Base-by-base conservation (phyloP, 2,329 filamentous ascomycete genomes). In the Fusarium sp. region DNA sequence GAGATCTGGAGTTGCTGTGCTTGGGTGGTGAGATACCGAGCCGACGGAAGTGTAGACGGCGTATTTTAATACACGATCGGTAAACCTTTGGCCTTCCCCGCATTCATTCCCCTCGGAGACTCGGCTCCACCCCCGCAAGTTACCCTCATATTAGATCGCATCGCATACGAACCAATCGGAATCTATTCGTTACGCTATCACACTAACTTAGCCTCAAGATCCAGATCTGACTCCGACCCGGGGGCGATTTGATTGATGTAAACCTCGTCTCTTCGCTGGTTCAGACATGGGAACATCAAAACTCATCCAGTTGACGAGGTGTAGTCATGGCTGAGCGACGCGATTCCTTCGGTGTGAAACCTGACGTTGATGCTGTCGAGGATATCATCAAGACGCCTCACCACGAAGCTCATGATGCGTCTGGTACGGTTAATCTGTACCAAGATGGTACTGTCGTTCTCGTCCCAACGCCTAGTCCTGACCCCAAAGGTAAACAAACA, bases 71-170 rank as follows among this genome's bases (percentile, higher is more conserved):
- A 30, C 22, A 13, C 11, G 7, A 11, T 22, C 54, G 51, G 36
- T 18, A 57, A 48, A 39, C 20, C 7, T 38, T 22, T 24, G 2
- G 7, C 4, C 51, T 59, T 67, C 64, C 61, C 64, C 64, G 64
- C 64, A 30, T 61, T 35, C 33, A 18, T 24, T 18, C 15, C 10
- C 50, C n/a, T 66, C 62, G 62, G 64, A 60, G 14, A 35, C 7
- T 67, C 64, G 61, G 64, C 64, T 67, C 64, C 64, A 67, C 64
- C 61, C 61, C 61, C 61, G 62, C 64, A 53, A 45, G 8, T 14
- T 20, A 11, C 26, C 14, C n/a, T n/a, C 13, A 14, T 10, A 20
- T n/a, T 31, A 28, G 41, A 26, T 13, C 12, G 14, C 24, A 35
- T 51, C 14, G 44, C 4, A 1, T 3, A 7, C 5, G 1, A 7